Evolutionary conservation across 1,284 basidiomycete genomes (phyloP).

Genomic region (Trametes polyzona): DNA sequence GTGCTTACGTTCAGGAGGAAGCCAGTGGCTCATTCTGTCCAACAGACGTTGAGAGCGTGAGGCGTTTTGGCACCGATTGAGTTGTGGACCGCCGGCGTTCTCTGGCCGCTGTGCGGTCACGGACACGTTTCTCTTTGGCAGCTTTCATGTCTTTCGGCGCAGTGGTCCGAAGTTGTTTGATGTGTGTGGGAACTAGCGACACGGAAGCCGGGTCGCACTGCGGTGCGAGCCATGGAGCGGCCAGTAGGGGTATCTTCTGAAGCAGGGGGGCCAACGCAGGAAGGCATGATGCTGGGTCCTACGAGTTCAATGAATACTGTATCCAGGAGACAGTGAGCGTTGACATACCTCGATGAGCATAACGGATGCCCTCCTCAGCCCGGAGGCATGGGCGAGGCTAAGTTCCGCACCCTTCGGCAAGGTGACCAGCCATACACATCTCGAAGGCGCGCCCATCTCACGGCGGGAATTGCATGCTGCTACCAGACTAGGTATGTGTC

Average conservation of each 20-base stretch:
- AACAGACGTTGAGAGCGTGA: constrained; percentile 3
- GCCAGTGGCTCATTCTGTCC: background rate
- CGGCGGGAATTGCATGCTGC: constrained; percentile 67
- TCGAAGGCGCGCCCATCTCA: constrained; percentile 16
- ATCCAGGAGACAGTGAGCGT: background rate
- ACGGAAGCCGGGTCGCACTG: constrained; percentile 13
- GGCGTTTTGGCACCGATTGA: background rate
- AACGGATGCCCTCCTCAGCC: constrained; percentile 71
- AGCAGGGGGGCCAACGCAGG: constrained; percentile 44
- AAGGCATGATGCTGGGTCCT: constrained; percentile 47
- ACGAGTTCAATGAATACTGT: background rate
- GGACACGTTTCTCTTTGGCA: constrained; percentile 64
- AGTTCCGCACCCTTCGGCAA: constrained; percentile 75
- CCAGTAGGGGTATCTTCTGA: constrained; percentile 52
- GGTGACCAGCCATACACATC: constrained; percentile 61
- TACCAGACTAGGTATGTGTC: constrained; percentile 74
- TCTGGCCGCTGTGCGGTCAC: constrained; percentile 59
- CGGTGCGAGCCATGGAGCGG: constrained; percentile 65
- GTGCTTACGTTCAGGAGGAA: background rate
- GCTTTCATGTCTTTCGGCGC: constrained; percentile 79
- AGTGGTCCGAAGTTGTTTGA: constrained; percentile 86
- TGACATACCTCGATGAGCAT: constrained; percentile 64
- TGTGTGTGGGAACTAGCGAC: constrained; percentile 70
- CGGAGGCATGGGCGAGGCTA: constrained; percentile 63
- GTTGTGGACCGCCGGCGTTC: constrained; percentile 1